Evolutionary conservation across 1,139 yeast genomes (phyloP), one percentile per base, ranked within the genome.

Genomic region (Protomyces inouyei): DNA sequence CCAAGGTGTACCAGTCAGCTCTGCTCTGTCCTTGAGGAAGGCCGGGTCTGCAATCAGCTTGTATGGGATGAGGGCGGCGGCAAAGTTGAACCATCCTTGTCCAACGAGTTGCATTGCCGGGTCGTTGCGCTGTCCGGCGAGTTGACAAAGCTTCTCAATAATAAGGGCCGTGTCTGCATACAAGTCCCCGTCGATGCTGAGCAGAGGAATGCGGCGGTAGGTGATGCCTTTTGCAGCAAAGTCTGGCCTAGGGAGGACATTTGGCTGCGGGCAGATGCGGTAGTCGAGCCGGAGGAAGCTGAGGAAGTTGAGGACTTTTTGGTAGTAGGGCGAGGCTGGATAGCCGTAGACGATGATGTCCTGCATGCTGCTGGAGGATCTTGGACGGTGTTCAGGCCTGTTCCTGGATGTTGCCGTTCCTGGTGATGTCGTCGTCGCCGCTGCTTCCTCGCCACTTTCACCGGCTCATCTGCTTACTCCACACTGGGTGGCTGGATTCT

Each of bases 1-100:
- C 64, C 64, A 60, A 18, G 64, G 59, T n/a, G 57, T 57, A 12
- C 64, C 64, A 1, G 64, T 54, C 38, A 60, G 28, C n/a, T 25
- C 59, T n/a, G 54, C 38, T 43, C 64, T 9, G 40, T 60, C 64
- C 28, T 36, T 36, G 37, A 60, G 36, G 18, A 60, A 60, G n/a
- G 52, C 57, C 38, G 53, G 54, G 45, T 59, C 63, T 21, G 63
- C 56, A 32, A 59, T 52, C 35, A 59, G 40, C 21, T 18, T 16
- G 35, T 23, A 52, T 9, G 63, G 63, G 32, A 59, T 59, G 28
- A 59, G 36, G 35, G 35, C 46, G 18, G 57, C 63, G 35, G 37
- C 38, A 18, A 38, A 36, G 18, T 46, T 51, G 40, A 59, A 59
- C 57, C 52, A 16, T 10, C 52, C 52, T 5, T 25, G 18, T 12